Base-by-base conservation (phyloP, 1,139 yeast species). In the Suhomyces coccinellae region DNA sequence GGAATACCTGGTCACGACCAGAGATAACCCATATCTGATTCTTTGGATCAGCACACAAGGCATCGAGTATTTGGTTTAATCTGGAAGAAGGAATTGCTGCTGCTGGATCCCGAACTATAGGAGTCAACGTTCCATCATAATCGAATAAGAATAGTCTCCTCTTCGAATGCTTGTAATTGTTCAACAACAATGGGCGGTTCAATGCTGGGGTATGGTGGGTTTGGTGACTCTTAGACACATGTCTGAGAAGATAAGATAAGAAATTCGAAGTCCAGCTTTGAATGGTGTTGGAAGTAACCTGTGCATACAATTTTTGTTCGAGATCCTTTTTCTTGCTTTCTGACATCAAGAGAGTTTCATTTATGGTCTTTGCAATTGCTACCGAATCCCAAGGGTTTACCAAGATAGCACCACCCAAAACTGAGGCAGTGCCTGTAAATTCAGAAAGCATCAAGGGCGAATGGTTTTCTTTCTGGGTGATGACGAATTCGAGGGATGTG, bases 331-430 rank as follows among this genome's bases (percentile, higher is more conserved):
- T 77, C 7, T 71, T 77, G 20, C 65, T 62, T 2, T 53, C 53
- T 9, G 80, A 56, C 79, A 85, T 73, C 24, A 62, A 54, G 35
- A 93, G 73, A 41, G 91, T 80, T 46, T 79, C 82, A 61, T 90
- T 75, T 44, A 95, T 85, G 6, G 95, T 80, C 56, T 83, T 86
- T 1, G 99, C 95, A 32, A 91, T 93, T 4, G 96, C 96, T 26
- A 88, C 93, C 0, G 95, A 77, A 66, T 93, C 98, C 96, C 97
- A 93, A 12, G 99, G 99, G 57, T 93, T 95, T 32, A 93, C 95
- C 53, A 87, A 80, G 40, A 87, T 77, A 1, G 97, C 89, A 51
- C 88, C 95, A 40, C 76, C 77, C 46, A 93, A 69, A 1, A 87
- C 85, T 3, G 91, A 79, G 0, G 96, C 87, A 3, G 96, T 85